Conservation (phyloP, 2,329 filamentous ascomycete species). For the Didymella lethalis region DNA sequence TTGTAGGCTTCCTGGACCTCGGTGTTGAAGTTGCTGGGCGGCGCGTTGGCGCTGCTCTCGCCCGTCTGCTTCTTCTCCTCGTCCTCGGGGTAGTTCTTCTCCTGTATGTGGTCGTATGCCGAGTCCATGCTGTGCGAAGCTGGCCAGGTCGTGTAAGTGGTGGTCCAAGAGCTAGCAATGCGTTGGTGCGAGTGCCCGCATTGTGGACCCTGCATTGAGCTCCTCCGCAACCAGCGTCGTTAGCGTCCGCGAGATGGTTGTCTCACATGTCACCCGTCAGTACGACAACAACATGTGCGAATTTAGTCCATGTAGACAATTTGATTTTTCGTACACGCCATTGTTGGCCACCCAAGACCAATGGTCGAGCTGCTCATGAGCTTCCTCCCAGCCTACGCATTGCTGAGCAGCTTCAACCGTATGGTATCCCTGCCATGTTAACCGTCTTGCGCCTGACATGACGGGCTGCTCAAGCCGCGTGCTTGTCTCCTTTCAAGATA, state of each 20-base stretch:
- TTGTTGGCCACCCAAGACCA: too few species aligned
- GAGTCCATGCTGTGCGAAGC: conserved; percentile 74
- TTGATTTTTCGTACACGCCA: background rate
- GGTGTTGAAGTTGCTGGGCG: conserved; percentile 70
- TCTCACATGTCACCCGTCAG: conserved; percentile 13
- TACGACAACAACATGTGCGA: background rate
- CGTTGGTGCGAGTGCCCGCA: conserved; percentile 19
- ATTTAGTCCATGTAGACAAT: background rate
- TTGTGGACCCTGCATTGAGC: conserved; percentile 20
- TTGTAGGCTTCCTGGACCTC: conserved; percentile 96
- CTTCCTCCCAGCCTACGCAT: background rate
- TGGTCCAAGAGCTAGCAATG: conserved; percentile 22
- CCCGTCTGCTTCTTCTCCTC: conserved; percentile 58
- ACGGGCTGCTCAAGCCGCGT: background rate
- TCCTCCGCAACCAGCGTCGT: conserved; percentile 29
- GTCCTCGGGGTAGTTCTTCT: conserved; percentile 70
- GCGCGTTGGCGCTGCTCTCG: conserved; percentile 47
- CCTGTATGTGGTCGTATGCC: conserved; percentile 95
- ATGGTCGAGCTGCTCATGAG: too few species aligned
- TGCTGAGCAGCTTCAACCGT: background rate
- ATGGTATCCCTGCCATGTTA: background rate
- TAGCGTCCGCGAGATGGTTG: conserved; percentile 20
- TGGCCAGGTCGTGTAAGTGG: conserved; percentile 7
- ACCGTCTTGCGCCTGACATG: background rate
- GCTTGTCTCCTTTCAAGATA: background rate